Conservation (phyloP, 2,329 filamentous ascomycete genomes). For the Akanthomyces muscarius region DNA sequence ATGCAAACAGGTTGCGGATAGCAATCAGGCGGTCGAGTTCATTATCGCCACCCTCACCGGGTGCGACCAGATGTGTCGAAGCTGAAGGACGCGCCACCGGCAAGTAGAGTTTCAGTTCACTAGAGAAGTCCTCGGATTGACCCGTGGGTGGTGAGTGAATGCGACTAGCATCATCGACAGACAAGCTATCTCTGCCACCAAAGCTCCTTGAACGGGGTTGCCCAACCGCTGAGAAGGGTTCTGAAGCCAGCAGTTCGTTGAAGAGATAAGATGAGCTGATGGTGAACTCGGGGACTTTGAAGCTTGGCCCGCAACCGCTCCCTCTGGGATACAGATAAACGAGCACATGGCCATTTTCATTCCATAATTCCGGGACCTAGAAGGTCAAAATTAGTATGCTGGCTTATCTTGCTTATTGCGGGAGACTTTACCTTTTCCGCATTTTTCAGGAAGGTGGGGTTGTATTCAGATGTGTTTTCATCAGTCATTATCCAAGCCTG, state of each 20-base stretch:
- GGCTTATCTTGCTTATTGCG: slow-evolving; percentile 6
- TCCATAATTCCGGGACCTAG: slow-evolving; percentile 64
- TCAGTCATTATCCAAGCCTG: slow-evolving; percentile 55
- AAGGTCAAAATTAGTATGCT: slow-evolving; percentile 20
- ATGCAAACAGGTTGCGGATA: slow-evolving; percentile 62
- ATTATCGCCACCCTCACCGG: slow-evolving; percentile 29
- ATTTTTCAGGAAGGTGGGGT: slow-evolving; percentile 45
- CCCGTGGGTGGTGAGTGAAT: slow-evolving; percentile 36
- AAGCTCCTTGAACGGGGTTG: slow-evolving; percentile 43
- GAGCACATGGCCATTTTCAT: slow-evolving; percentile 53
- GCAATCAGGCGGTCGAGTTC: slow-evolving; percentile 55
- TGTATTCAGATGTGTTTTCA: slow-evolving; percentile 53
- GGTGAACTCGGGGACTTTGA: slow-evolving; percentile 54
- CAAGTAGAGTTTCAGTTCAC: slow-evolving; percentile 51
- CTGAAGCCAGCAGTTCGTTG: slow-evolving; percentile 47
- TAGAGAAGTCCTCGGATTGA: slow-evolving; percentile 34
- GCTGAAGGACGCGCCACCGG: slow-evolving; percentile 41
- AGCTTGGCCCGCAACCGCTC: slow-evolving; percentile 51
- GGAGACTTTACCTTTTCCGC: slow-evolving; percentile 48
- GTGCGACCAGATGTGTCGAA: slow-evolving; percentile 32
- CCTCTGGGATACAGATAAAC: slow-evolving; percentile 54
- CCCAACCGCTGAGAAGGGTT: slow-evolving; percentile 30
- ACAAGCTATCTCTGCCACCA: slow-evolving; percentile 44
- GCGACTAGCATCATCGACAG: slow-evolving; percentile 46
- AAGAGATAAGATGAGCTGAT: slow-evolving; percentile 53